phyloP scores from a whole-genome alignment of 2,329 filamentous ascomycete species.

The Sphaerulina populicola region DNA sequence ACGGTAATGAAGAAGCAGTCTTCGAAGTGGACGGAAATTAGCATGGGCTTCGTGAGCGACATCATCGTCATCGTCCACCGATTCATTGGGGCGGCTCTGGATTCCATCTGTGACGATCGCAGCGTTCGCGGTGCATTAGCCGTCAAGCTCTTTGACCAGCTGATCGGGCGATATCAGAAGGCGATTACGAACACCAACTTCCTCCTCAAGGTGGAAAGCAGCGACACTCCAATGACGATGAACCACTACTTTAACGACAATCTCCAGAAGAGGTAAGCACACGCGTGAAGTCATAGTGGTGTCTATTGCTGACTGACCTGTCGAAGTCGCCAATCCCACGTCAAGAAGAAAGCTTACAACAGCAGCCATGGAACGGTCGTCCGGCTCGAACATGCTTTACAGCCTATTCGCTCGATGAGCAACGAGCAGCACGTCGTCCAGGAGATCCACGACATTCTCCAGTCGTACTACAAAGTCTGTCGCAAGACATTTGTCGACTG shows the following conservation, averaged over 20 bases:
- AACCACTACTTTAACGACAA: conserved; percentile 48
- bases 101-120: conserved; percentile 39
- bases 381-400: neutral
- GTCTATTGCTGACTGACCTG: too few relatives aligned
- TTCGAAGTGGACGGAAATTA: conserved; percentile 37
- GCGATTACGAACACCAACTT: conserved; percentile 46
- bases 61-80: conserved; percentile 46
- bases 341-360: too few relatives aligned
- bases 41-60: conserved; percentile 44
- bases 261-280: conserved; percentile 30
- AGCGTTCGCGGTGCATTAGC: conserved; percentile 39
- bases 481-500: conserved; percentile 56
- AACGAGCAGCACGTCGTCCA: too few relatives aligned
- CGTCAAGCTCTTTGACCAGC: conserved; percentile 38
- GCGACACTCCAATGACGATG: conserved; percentile 42
- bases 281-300: too few relatives aligned
- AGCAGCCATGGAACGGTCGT: too few relatives aligned
- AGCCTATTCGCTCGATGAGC: conserved; percentile 27
- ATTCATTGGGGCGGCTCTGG: conserved; percentile 44
- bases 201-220: conserved; percentile 47
- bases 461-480: conserved; percentile 49
- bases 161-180: conserved; percentile 40
- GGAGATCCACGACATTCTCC: conserved; percentile 55
- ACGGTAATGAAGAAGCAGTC: conserved; percentile 37
- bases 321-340: too few relatives aligned